phyloP scores from a whole-genome alignment of 1,284 basidiomycete genomes.

The Tylopilus sp. region DNA sequence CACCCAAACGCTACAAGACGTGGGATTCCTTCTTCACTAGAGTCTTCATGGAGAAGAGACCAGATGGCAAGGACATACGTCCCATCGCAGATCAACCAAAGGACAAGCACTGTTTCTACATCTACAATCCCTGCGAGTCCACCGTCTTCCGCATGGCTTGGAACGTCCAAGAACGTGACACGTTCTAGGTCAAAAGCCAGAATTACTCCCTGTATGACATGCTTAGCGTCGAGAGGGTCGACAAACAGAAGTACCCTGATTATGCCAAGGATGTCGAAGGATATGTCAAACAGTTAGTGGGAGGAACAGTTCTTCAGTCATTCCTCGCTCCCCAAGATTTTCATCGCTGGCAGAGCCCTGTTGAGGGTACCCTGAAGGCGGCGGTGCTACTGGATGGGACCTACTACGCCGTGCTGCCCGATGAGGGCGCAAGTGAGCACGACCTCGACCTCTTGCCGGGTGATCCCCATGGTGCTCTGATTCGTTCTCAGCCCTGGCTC shows the following conservation, averaged over 20 bases:
- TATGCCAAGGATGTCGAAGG: no score
- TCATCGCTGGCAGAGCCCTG: no score
- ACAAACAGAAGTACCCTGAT: no score
- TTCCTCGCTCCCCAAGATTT: no score
- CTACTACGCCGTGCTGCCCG: conserved; percentile 43
- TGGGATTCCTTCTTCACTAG: conserved; percentile 10
- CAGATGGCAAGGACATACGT: not conserved
- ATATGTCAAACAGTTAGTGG: no score
- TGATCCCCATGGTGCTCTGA: conserved; percentile 5
- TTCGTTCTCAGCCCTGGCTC: conserved; percentile 6
- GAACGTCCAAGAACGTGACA: conserved; percentile 37
- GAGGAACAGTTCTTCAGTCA: no score
- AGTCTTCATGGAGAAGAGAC: not conserved
- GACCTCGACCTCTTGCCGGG: not conserved
- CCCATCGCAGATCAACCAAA: not conserved
- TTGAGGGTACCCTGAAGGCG: no score
- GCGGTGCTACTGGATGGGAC: conserved; percentile 36
- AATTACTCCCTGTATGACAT: conserved; percentile 44
- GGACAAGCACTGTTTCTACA: no score
- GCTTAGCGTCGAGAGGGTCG: conserved; percentile 18
- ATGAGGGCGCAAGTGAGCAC: not conserved
- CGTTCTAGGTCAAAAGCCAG: conserved; percentile 49
- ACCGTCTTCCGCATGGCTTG: conserved; percentile 39
- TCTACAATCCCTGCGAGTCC: conserved; percentile 50
- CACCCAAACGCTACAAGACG: not conserved